Evolutionary conservation across 306 rosid species (phyloP), one percentile per base, ranked within the genome.

Genomic region (Pyrus betulifolia): DNA sequence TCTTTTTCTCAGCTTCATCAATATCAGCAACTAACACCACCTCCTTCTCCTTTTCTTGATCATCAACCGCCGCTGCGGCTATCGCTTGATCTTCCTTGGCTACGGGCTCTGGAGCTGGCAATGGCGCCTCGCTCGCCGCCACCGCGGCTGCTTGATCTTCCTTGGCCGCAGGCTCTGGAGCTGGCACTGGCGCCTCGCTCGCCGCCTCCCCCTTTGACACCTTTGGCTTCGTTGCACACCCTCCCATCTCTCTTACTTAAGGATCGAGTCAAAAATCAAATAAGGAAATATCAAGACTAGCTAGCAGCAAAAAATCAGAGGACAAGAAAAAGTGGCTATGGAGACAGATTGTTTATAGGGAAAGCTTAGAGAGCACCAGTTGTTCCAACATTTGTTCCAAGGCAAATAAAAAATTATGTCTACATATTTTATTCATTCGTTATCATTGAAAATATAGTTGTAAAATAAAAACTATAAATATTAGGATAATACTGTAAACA

Each of bases 141-240:
- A 7, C 27, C 10, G 11, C 44, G 5, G 7, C 59, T 0, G 19
- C 61, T 21, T 31, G 59, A 23, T 64, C 78, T 28, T 85, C 83
- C 46, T 68, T 76, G 45, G 19, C 76, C 17, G 84, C 74, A 27
- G 80, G 81, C 76, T 79, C 72, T 1, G 90, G 88, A 35, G 78
- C 80, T 19, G 66, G 70, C 3, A 31, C 69, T 3, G 75, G 80
- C 2, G 3, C 75, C 10, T 69, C 77, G 0, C 5, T 23, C 0
- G 25, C 71, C 2, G 33, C 45, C 5, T 42, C 84, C 2, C 70
- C 22, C 73, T 83, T 81, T 1, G 44, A 51, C 8, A 86, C 91
- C 82, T 76, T 86, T 0, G 96, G 92, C 76, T 90, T 90, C 2
- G 92, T 85, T 0, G 92, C 91, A 67, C 96, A 90, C 45, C 85